phyloP scores from a whole-genome alignment of 2,329 filamentous ascomycete genomes.

The Gyromitra esculenta region DNA sequence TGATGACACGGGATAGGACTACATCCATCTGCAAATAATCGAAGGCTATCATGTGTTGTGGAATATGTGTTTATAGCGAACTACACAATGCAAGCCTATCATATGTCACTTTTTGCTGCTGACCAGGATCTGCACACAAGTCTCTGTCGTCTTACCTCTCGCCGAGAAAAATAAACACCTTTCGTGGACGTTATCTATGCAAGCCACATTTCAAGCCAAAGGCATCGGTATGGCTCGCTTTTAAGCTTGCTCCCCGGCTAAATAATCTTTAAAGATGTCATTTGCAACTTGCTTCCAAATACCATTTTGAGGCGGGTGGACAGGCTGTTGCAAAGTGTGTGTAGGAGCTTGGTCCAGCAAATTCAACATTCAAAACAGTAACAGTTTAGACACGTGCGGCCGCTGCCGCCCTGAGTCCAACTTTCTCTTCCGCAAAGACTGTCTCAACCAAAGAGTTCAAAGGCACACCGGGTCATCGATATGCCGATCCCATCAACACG shows the following conservation, averaged over 20 bases:
- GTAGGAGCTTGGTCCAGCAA: not conserved
- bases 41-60: not conserved
- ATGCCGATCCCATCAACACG: not conserved
- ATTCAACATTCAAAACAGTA: not conserved
- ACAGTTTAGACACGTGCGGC: not conserved
- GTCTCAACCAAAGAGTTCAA: not conserved
- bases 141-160: not conserved
- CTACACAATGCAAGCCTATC: not conserved
- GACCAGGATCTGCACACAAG: not conserved
- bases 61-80: not conserved
- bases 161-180: not conserved
- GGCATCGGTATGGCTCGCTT: not conserved
- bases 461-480: not conserved
- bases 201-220: not conserved
- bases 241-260: not conserved
- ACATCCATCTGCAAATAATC: not conserved
- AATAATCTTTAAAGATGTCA: not conserved
- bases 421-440: not conserved
- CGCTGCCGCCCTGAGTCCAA: not conserved
- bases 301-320: not conserved
- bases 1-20: not conserved
- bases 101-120: slow-evolving; percentile 1
- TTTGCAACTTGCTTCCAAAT: not conserved
- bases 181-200: not conserved
- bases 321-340: not conserved